These are phyloP conservation scores for Teratosphaeria viscida DNA, from an alignment of 2,329 filamentous ascomycete genomes.

Conservation along the genomic window DNA sequence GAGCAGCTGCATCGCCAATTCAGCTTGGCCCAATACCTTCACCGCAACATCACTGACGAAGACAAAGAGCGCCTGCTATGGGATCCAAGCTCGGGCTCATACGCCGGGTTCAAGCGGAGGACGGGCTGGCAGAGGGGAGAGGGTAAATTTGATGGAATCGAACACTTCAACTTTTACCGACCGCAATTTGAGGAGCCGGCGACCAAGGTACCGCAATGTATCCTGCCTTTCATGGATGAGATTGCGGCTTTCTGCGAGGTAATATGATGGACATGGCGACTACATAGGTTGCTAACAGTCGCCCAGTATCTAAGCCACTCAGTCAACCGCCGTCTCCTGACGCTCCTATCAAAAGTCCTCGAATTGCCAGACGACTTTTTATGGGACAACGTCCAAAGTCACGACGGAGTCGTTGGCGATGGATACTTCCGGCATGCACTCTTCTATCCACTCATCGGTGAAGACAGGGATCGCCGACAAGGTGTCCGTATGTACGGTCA, in stretches of 20 bases:
- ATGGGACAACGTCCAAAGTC: constrained; percentile 34
- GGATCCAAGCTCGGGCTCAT: constrained; percentile 37
- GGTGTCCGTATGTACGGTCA: constrained; percentile 18
- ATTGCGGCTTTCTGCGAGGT: constrained; percentile 32
- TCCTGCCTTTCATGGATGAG: constrained; percentile 42
- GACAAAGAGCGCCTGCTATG: constrained; percentile 41
- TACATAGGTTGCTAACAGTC: neutral
- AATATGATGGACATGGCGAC: neutral
- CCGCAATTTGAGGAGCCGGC: constrained; percentile 33
- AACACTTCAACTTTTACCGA: constrained; percentile 46
- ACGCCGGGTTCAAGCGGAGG: constrained; percentile 43
- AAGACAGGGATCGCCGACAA: neutral
- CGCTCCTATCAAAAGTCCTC: constrained; percentile 34
- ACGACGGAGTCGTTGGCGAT: constrained; percentile 33
- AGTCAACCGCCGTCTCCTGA: constrained; percentile 32
- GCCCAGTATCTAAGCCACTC: constrained; percentile 38
- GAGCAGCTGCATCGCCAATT: constrained; percentile 43
- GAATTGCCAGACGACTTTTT: constrained; percentile 37
- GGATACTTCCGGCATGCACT: constrained; percentile 34
- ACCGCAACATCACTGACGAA: constrained; percentile 40
- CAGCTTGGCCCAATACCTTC: constrained; percentile 40
- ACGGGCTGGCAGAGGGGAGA: constrained; percentile 23
- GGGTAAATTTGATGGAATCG: constrained; percentile 38
- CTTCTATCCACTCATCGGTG: constrained; percentile 10
- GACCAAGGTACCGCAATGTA: constrained; percentile 36